Evolutionary conservation across 148 eudicot genomes (phyloP).

Genomic region (Camellia japonica): DNA sequence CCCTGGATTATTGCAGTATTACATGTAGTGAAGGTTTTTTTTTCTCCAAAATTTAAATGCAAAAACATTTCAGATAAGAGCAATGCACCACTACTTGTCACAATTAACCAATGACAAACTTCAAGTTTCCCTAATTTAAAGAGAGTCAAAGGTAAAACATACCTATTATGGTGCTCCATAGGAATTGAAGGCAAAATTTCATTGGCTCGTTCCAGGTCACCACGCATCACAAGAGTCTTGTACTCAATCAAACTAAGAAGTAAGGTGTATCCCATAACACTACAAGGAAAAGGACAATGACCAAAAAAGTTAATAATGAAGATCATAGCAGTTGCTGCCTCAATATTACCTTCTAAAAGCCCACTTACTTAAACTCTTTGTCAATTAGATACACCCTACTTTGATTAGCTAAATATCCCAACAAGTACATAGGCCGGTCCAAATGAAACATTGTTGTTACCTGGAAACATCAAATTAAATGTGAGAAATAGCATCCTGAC

Average conservation of each 20-base stretch:
- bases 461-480: slow-evolving; percentile 37
- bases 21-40: neutral
- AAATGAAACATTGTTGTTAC: slow-evolving; percentile 99
- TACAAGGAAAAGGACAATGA: slow-evolving; percentile 30
- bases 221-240: slow-evolving; percentile 99
- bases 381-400: slow-evolving; percentile 96
- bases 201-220: slow-evolving; percentile 83
- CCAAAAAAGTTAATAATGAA: slow-evolving; percentile 8
- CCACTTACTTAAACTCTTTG: slow-evolving; percentile 94
- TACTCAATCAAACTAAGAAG: slow-evolving; percentile 90
- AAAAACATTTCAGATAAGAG: neutral
- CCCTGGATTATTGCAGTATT: neutral
- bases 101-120: slow-evolving; percentile 5
- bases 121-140: neutral
- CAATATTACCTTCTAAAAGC: slow-evolving; percentile 3
- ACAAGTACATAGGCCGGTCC: slow-evolving; percentile 97
- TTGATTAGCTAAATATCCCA: slow-evolving; percentile 96
- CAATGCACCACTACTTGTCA: neutral
- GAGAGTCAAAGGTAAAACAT: neutral
- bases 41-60: neutral
- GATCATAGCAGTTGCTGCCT: slow-evolving; percentile 9
- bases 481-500: neutral
- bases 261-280: slow-evolving; percentile 91
- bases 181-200: slow-evolving; percentile 87
- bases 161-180: slow-evolving; percentile 97